A percentile compares a stretch with the other conserved stretches of the same genome.
Conservation (phyloP, 495 filamentous ascomycete genomes). For the Tuber brumale region DNA sequence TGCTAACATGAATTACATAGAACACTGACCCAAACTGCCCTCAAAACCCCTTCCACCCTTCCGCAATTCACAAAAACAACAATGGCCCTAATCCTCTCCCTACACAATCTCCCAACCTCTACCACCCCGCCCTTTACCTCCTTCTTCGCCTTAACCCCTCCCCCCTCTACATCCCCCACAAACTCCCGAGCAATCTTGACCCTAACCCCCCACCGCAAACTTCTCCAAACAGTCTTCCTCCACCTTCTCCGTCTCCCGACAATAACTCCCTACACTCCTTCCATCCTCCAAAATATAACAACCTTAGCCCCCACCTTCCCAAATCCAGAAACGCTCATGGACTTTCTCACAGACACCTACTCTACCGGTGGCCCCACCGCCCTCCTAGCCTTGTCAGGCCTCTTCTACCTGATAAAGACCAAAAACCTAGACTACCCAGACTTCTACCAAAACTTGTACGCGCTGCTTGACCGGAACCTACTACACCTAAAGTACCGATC, state of each 20-base stretch:
- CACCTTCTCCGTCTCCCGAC: conserved; percentile 59
- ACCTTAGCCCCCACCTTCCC: conserved; percentile 75
- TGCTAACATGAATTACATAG: neutral
- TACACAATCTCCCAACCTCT: conserved; percentile 57
- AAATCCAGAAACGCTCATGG: conserved; percentile 83
- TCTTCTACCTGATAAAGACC: conserved; percentile 89
- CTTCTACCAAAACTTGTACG: conserved; percentile 93
- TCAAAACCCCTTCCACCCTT: conserved; percentile 5
- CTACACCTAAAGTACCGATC: conserved; percentile 91
- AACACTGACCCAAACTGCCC: conserved; percentile 16
- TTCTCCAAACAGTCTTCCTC: conserved; percentile 79
- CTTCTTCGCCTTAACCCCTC: conserved; percentile 55
- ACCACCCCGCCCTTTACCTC: conserved; percentile 56
- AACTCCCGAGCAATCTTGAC: conserved; percentile 51
- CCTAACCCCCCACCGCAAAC: conserved; percentile 59
- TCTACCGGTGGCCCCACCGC: conserved; percentile 76
- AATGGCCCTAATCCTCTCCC: conserved; percentile 58
- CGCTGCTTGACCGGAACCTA: conserved; percentile 72
- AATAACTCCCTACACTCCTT: neutral
- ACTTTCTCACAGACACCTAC: conserved; percentile 92
- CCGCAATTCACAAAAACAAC: conserved; percentile 31
- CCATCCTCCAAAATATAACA: conserved; percentile 66
- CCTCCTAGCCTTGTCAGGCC: conserved; percentile 79
- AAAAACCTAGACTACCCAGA: conserved; percentile 93
- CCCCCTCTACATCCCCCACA: conserved; percentile 37